phyloP scores from a whole-genome alignment of 805 yeast species.

The Priceomyces melissophilus region DNA sequence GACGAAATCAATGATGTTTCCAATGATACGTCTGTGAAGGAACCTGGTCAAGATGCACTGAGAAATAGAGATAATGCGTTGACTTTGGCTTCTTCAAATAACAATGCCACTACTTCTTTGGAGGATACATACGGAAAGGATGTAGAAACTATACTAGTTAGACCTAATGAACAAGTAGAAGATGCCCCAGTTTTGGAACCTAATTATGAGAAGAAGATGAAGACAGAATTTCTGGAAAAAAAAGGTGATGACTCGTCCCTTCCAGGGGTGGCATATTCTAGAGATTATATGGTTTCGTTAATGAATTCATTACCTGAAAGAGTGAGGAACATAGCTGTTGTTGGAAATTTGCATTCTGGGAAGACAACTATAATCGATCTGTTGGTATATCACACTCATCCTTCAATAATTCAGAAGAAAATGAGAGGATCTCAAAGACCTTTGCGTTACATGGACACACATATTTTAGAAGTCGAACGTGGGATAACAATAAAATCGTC shows the following conservation, averaged over 20 bases:
- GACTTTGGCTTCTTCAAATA: constrained; percentile 6
- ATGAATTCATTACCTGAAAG: constrained; percentile 53
- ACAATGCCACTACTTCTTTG: constrained; percentile 5
- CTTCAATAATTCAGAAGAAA: constrained; percentile 20
- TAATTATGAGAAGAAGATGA: constrained; percentile 33
- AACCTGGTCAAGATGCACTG: constrained; percentile 9
- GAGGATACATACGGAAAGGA: constrained; percentile 28
- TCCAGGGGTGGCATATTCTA: constrained; percentile 60
- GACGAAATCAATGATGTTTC: constrained; percentile 2
- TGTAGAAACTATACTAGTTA: constrained; percentile 59
- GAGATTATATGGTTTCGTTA: constrained; percentile 56
- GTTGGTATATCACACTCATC: constrained; percentile 65
- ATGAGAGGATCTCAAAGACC: constrained; percentile 38
- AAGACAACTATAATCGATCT: constrained; percentile 76
- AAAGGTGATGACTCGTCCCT: constrained; percentile 24
- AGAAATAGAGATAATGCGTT: constrained; percentile 11
- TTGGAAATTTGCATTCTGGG: constrained; percentile 84
- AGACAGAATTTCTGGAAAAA: constrained; percentile 32
- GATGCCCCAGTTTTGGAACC: constrained; percentile 68
- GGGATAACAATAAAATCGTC: constrained; percentile 65
- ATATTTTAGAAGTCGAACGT: constrained; percentile 63
- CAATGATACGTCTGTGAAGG: constrained; percentile 8
- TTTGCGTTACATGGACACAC: constrained; percentile 68
- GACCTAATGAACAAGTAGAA: constrained; percentile 30
- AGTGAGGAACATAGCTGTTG: constrained; percentile 68